A percentile compares a stretch with the other conserved stretches of the same genome.
phyloP scores from a whole-genome alignment of 2,329 filamentous ascomycete genomes.

The Colletotrichum truncatum region DNA sequence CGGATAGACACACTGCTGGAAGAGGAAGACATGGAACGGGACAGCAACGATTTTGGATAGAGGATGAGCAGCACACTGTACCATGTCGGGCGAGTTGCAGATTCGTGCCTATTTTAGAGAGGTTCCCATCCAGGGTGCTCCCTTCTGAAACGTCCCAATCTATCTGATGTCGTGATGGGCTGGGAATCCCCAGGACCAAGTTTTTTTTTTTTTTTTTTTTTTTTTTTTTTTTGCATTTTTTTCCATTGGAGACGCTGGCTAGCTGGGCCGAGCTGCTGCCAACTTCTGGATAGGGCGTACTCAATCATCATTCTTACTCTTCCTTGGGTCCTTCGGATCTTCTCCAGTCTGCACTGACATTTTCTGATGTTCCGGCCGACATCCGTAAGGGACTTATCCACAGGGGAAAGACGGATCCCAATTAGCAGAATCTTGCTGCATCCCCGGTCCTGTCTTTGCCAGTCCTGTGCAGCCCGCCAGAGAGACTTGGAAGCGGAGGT shows the following conservation, averaged over 20 bases:
- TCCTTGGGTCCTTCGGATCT: background rate
- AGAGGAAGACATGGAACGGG: too few relatives aligned
- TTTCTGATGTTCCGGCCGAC: background rate
- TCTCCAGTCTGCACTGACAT: background rate
- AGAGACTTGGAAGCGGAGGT: background rate
- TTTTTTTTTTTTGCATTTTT: too few relatives aligned
- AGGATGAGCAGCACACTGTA: background rate
- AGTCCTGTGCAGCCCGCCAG: too few relatives aligned
- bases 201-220: background rate
- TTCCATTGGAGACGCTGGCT: too few relatives aligned
- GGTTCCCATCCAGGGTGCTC: constrained; percentile 10
- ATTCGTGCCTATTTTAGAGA: constrained; percentile 22
- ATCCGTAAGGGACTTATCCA: background rate
- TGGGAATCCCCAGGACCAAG: constrained; percentile 21
- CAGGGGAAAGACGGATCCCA: constrained; percentile 4
- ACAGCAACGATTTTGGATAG: background rate
- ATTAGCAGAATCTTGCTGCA: constrained; percentile 13
- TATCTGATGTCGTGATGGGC: constrained; percentile 29
- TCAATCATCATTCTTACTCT: background rate
- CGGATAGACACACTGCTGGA: too few relatives aligned
- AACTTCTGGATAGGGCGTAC: background rate
- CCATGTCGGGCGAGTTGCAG: background rate
- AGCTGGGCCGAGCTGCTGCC: background rate
- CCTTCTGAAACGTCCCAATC: constrained; percentile 30
- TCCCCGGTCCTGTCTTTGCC: too few relatives aligned